phyloP scores from a whole-genome alignment of 2,329 filamentous ascomycete species.

The Penicillium sp. region DNA sequence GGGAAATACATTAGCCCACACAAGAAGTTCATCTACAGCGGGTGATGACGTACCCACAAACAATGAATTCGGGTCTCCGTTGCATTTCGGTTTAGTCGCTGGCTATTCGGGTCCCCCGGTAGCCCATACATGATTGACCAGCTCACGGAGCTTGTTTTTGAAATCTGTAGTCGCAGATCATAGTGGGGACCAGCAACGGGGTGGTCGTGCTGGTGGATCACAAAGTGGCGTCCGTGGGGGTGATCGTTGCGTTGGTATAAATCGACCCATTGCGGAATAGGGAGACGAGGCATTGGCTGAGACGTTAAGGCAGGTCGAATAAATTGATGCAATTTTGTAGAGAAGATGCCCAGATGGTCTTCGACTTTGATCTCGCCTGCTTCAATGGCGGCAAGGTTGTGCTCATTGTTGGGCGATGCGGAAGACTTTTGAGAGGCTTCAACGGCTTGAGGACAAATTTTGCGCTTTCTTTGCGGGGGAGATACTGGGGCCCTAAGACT shows the following conservation, averaged over 20 bases:
- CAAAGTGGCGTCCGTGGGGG: slow-evolving; percentile 57
- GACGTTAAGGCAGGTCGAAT: slow-evolving; percentile 23
- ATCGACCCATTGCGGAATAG: slow-evolving; percentile 43
- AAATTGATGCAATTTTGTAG: slow-evolving; percentile 38
- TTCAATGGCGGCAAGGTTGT: slow-evolving; percentile 49
- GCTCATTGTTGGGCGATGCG: not conserved
- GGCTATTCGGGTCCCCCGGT: slow-evolving; percentile 58
- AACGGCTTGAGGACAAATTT: not conserved
- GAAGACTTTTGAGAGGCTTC: not conserved
- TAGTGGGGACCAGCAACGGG: slow-evolving; percentile 68
- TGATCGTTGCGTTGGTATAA: slow-evolving; percentile 52
- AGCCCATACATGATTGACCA: slow-evolving; percentile 65
- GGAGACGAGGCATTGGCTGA: slow-evolving; percentile 33
- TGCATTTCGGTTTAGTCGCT: slow-evolving; percentile 57
- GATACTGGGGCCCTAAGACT: slow-evolving; percentile 29
- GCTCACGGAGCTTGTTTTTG: slow-evolving; percentile 63
- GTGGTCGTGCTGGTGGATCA: slow-evolving; percentile 73
- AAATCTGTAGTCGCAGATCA: slow-evolving; percentile 70
- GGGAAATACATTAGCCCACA: not conserved
- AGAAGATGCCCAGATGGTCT: slow-evolving; percentile 52
- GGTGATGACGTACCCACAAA: slow-evolving; percentile 51
- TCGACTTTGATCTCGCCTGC: slow-evolving; percentile 50
- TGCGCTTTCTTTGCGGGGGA: slow-evolving; percentile 24
- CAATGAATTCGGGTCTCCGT: slow-evolving; percentile 63
- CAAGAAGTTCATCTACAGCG: not conserved